A percentile compares a stretch with the other conserved stretches of the same genome.
phyloP scores from a whole-genome alignment of 1,139 yeast genomes.

The Zygosaccharomyces sapae region DNA sequence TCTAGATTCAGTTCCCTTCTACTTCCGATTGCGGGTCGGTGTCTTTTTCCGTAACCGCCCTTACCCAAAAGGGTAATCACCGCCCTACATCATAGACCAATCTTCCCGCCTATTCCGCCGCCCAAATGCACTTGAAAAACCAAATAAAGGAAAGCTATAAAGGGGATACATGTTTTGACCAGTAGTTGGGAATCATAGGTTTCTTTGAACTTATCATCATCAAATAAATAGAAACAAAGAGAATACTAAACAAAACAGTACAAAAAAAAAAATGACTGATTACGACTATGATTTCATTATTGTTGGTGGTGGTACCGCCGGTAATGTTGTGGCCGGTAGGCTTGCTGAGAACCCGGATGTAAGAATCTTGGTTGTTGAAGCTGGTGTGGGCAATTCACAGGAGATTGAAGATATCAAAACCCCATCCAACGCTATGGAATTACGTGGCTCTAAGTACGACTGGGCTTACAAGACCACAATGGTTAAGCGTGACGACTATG shows the following conservation, averaged over 20 bases:
- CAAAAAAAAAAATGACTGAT: constrained; percentile 3
- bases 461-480: constrained; percentile 31
- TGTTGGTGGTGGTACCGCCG: constrained; percentile 39
- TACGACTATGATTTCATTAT: constrained; percentile 33
- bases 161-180: no score
- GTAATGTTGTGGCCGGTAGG: constrained; percentile 37
- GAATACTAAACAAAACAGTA: background rate
- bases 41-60: background rate
- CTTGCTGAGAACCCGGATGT: constrained; percentile 34
- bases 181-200: no score
- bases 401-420: constrained; percentile 24
- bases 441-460: constrained; percentile 26
- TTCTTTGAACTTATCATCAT: no score
- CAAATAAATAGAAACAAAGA: no score
- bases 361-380: constrained; percentile 25
- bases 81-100: background rate
- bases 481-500: constrained; percentile 29
- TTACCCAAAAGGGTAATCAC: background rate
- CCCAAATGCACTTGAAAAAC: background rate
- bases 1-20: background rate
- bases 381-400: constrained; percentile 26
- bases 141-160: background rate
- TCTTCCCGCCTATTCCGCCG: background rate
- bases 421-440: constrained; percentile 27
- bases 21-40: background rate